Evolutionary conservation across 768 basidiomycete species (phyloP).

Genomic region (Mycena kentingensis): DNA sequence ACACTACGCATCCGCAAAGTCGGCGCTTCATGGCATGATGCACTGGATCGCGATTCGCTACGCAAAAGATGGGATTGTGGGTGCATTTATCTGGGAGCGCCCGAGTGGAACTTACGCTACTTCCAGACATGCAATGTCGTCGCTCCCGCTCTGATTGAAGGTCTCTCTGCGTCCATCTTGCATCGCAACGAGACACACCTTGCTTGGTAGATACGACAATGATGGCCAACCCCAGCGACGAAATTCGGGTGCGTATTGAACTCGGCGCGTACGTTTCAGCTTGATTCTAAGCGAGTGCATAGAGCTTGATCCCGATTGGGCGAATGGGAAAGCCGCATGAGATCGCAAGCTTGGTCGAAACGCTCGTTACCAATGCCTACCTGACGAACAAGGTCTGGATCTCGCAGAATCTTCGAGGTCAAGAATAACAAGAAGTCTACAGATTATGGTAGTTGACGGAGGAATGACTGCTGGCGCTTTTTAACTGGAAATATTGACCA

Average conservation of each 20-base stretch:
- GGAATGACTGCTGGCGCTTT: slow-evolving; percentile 46
- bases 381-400: slow-evolving; percentile 58
- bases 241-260: slow-evolving; percentile 32
- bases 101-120: background rate
- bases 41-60: slow-evolving; percentile 57
- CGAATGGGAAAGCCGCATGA: slow-evolving; percentile 53
- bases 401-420: slow-evolving; percentile 4
- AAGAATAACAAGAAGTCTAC: background rate
- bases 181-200: no score
- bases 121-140: slow-evolving; percentile 53
- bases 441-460: slow-evolving; percentile 52
- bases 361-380: slow-evolving; percentile 52
- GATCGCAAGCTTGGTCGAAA: slow-evolving; percentile 52
- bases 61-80: slow-evolving; percentile 51
- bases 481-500: no score
- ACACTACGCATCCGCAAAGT: slow-evolving; percentile 59
- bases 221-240: slow-evolving; percentile 44
- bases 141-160: slow-evolving; percentile 52
- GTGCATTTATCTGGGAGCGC: slow-evolving; percentile 17
- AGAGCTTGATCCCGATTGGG: slow-evolving; percentile 53
- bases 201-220: slow-evolving; percentile 55
- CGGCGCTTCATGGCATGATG: slow-evolving; percentile 54
- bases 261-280: background rate
- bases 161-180: no score
- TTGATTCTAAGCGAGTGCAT: no score